Conservation (phyloP, 106 monocot genomes). For the Iris macrosiphon region DNA sequence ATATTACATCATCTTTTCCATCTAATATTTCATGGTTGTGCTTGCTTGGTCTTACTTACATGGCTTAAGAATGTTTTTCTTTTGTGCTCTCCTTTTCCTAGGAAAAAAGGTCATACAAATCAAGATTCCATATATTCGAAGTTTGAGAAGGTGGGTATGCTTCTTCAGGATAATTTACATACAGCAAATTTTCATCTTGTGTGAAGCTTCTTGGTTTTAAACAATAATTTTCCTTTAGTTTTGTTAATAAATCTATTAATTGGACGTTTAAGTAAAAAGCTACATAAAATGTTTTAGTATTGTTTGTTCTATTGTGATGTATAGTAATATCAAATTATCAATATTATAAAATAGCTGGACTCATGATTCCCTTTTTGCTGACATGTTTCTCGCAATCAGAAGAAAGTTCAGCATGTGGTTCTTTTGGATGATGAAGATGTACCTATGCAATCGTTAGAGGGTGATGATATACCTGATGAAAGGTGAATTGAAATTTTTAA, state of each 20-base stretch:
- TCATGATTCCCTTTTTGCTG: not conserved
- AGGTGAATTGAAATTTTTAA: conserved; percentile 21
- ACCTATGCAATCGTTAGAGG: conserved; percentile 7
- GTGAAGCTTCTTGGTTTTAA: too few relatives aligned
- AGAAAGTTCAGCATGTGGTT: conserved; percentile 17
- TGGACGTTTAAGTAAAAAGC: too few relatives aligned
- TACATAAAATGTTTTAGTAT: too few relatives aligned
- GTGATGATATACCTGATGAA: conserved; percentile 16
- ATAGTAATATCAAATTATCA: too few relatives aligned
- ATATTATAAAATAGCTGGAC: not conserved
- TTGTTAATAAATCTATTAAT: too few relatives aligned
- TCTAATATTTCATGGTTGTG: too few relatives aligned
- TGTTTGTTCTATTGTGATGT: too few relatives aligned
- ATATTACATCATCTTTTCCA: too few relatives aligned
- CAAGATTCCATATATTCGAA: not conserved
- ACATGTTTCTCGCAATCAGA: not conserved
- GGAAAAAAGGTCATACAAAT: not conserved
- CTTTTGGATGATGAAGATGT: conserved; percentile 34
- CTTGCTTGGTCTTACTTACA: too few relatives aligned
- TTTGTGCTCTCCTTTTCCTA: not conserved
- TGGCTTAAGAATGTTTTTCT: too few relatives aligned
- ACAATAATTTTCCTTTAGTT: too few relatives aligned
- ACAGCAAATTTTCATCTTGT: not conserved
- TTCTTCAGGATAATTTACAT: not conserved
- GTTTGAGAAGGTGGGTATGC: conserved; percentile 5